Evolutionary conservation across 1,284 basidiomycete genomes (phyloP), one percentile per base, ranked within the genome.

Genomic region (Cerioporus squamosus): DNA sequence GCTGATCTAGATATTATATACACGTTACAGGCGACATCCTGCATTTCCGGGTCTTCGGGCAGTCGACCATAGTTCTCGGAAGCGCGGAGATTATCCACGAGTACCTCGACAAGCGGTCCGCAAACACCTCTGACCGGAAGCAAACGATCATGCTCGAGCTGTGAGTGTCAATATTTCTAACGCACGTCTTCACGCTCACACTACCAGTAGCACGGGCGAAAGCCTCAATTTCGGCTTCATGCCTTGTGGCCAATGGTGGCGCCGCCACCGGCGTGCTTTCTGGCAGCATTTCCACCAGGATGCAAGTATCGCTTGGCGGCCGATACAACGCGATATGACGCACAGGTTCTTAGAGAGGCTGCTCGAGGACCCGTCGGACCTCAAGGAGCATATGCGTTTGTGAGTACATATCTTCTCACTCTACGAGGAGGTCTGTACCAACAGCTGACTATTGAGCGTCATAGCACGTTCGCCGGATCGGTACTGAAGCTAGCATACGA

Each of bases 21-120:
- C 29, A 10, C 29, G 18, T n/a, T 12, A 12, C 44, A 59, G 62
- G 62, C 1, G 68, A 71, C 31, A 55, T 72, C 14, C 50, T 68
- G n/a, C 67, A 70, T 38, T 36, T 72, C 10, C 44, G 45, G 10
- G 53, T 68, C 6, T 55, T 70, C 7, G 70, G 70, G 1, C 44
- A 65, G 20, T 56, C 61, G 10, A 55, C 68, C n/a, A 43, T 73
- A 5, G 53, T 73, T 7, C 38, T 67, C 15, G 58, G 53, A 8
- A 53, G 54, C 14, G 29, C 53, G 6, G 43, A 54, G 4, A 42
- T 47, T 4, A 55, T 60, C 22, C 36, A 22, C n/a, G 65, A 63
- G 6, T 51, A 56, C 10, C 59, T 65, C 15, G 59, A 63, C 10
- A 62, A 58, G 48, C 38, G 52, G 4, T 60, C 60, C 3, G 40